Percentiles rank a stretch among this genome's conserved stretches.
phyloP scores from a whole-genome alignment of 495 filamentous ascomycete genomes.

The Hypoxylon intermedium region DNA sequence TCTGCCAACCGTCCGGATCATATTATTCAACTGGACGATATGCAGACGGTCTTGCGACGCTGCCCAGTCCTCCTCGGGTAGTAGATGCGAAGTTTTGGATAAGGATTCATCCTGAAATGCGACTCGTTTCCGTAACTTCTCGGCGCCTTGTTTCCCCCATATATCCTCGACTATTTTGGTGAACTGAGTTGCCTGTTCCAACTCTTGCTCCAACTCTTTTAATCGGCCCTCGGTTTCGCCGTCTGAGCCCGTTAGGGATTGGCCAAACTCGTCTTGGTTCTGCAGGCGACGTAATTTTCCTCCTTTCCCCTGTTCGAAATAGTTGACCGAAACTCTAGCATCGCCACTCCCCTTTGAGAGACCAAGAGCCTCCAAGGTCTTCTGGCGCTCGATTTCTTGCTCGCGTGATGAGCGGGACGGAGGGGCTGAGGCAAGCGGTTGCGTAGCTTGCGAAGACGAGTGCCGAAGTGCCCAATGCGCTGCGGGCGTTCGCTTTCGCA shows the following conservation, averaged over 20 bases:
- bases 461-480: slow-evolving; percentile 40
- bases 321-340: slow-evolving; percentile 43
- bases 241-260: slow-evolving; percentile 46
- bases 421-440: slow-evolving; percentile 16
- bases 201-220: slow-evolving; percentile 60
- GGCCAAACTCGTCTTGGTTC: slow-evolving; percentile 45
- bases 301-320: slow-evolving; percentile 53
- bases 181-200: slow-evolving; percentile 51
- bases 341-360: slow-evolving; percentile 20
- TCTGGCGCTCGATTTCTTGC: slow-evolving; percentile 39
- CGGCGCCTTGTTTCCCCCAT: slow-evolving; percentile 49
- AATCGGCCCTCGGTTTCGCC: slow-evolving; percentile 55
- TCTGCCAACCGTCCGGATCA: slow-evolving; percentile 31
- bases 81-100: slow-evolving; percentile 37
- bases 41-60: slow-evolving; percentile 4
- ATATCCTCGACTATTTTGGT: slow-evolving; percentile 46
- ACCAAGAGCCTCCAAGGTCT: slow-evolving; percentile 33
- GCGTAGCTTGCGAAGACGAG: slow-evolving; percentile 32
- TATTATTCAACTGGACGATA: slow-evolving; percentile 35
- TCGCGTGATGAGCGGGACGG: slow-evolving; percentile 25
- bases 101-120: slow-evolving; percentile 42
- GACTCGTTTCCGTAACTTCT: slow-evolving; percentile 47
- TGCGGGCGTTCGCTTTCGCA: slow-evolving; percentile 28
- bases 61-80: slow-evolving; percentile 29
- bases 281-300: slow-evolving; percentile 45